phyloP scores from a whole-genome alignment of 176 grass and related monocot species.

The Saccharum officinarum region DNA sequence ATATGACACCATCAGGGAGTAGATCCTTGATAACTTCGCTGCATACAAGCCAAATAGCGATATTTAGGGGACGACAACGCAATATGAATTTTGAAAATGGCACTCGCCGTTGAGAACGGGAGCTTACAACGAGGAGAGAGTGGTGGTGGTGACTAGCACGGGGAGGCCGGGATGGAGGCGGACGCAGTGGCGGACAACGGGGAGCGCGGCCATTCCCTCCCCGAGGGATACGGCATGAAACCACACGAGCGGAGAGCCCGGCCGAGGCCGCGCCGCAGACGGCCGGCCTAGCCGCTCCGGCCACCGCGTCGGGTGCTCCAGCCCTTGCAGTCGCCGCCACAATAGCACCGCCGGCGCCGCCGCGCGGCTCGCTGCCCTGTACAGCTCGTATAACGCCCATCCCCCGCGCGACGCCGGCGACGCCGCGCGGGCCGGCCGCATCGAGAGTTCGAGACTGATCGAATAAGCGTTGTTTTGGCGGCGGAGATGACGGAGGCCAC shows the following conservation, averaged over 20 bases:
- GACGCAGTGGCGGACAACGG: slow-evolving; percentile 67
- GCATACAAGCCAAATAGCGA: slow-evolving; percentile 23
- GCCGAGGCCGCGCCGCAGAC: slow-evolving; percentile 51
- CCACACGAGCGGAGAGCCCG: slow-evolving; percentile 62
- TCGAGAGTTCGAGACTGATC: background rate
- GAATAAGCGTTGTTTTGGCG: background rate
- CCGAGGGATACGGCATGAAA: slow-evolving; percentile 90
- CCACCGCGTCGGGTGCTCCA: slow-evolving; percentile 70
- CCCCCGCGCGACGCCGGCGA: slow-evolving; percentile 32
- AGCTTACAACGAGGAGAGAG: slow-evolving; percentile 75
- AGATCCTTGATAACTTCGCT: slow-evolving; percentile 83
- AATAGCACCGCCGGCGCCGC: slow-evolving; percentile 50
- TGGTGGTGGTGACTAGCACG: slow-evolving; percentile 86
- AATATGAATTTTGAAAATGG: background rate
- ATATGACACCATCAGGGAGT: slow-evolving; percentile 74
- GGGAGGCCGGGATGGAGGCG: slow-evolving; percentile 42
- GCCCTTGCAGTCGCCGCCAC: slow-evolving; percentile 54
- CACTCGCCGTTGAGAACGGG: background rate
- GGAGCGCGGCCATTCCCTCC: slow-evolving; percentile 79
- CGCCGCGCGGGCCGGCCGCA: slow-evolving; percentile 24
- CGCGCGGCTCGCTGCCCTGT: slow-evolving; percentile 50
- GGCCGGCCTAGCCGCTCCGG: slow-evolving; percentile 58
- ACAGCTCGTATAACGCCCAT: slow-evolving; percentile 53
- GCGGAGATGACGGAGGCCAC: background rate
- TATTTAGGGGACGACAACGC: background rate